phyloP scores from a whole-genome alignment of 176 grass and related monocot genomes.

The Bolboschoenus planiculmis region DNA sequence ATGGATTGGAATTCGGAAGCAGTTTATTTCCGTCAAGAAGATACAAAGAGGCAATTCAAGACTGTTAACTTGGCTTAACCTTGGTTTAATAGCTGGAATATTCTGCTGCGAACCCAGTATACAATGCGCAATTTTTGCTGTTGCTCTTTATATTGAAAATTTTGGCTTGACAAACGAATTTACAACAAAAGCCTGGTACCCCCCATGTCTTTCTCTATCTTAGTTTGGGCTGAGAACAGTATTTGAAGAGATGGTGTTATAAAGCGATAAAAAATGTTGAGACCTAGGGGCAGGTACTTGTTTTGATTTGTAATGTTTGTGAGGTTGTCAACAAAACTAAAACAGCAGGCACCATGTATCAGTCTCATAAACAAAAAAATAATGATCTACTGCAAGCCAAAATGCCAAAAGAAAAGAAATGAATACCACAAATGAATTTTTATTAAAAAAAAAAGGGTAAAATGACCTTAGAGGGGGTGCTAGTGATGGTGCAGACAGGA shows the following conservation, averaged over 20 bases:
- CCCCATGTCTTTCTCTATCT: not conserved
- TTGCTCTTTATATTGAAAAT: not conserved
- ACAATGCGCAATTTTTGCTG: not conserved
- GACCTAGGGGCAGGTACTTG: not conserved
- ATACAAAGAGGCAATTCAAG: not conserved
- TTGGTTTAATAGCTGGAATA: not conserved
- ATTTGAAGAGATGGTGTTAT: not conserved
- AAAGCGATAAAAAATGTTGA: not conserved
- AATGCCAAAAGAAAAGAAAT: not conserved
- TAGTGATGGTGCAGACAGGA: constrained; percentile 98
- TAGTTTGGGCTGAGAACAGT: not conserved
- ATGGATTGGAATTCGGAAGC: not conserved
- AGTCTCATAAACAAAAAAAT: not conserved
- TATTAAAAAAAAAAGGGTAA: not conserved
- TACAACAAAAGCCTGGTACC: not conserved
- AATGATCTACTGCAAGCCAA: not conserved
- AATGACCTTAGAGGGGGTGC: constrained; percentile 89
- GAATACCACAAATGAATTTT: not conserved
- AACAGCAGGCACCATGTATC: not conserved
- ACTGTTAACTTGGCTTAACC: not conserved
- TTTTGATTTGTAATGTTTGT: not conserved
- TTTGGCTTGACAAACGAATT: not conserved
- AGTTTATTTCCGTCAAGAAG: not conserved
- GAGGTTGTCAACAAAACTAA: not conserved
- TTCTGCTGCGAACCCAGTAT: not conserved